Conservation (phyloP, 768 basidiomycete species). For the Tulasnella sp. region DNA sequence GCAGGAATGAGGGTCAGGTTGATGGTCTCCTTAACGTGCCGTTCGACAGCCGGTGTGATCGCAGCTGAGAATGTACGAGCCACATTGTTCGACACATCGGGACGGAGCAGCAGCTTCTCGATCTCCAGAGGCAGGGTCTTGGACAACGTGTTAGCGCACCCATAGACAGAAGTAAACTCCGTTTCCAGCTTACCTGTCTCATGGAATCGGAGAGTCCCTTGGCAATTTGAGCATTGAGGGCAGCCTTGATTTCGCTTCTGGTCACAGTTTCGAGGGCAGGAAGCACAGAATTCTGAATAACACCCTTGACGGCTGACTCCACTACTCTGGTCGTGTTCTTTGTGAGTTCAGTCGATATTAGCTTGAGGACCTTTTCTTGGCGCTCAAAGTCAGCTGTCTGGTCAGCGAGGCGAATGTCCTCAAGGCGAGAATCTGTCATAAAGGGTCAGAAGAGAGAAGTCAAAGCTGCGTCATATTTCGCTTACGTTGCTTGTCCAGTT, state of each 20-base stretch:
- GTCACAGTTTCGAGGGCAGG: slow-evolving; percentile 76
- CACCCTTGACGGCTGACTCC: slow-evolving; percentile 74
- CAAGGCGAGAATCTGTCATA: slow-evolving; percentile 62
- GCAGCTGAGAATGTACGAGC: slow-evolving; percentile 60
- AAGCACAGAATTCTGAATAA: slow-evolving; percentile 73
- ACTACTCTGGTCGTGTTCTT: slow-evolving; percentile 83
- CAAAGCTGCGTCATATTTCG: slow-evolving; percentile 15
- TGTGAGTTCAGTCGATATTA: slow-evolving; percentile 77
- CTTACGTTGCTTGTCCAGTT: slow-evolving; percentile 85
- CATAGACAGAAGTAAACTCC: not conserved
- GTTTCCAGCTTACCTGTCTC: slow-evolving; percentile 44
- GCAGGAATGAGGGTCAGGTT: slow-evolving; percentile 62
- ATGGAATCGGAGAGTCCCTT: slow-evolving; percentile 60
- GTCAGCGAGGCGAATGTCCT: slow-evolving; percentile 66
- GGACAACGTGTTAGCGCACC: not conserved
- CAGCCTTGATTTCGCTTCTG: slow-evolving; percentile 65
- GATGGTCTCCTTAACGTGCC: slow-evolving; percentile 71
- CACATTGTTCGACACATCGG: slow-evolving; percentile 67
- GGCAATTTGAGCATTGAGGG: slow-evolving; percentile 67
- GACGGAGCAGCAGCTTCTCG: slow-evolving; percentile 62
- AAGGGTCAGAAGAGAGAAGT: slow-evolving; percentile 3
- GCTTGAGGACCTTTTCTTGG: slow-evolving; percentile 80
- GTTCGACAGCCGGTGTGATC: slow-evolving; percentile 64
- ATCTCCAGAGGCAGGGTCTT: slow-evolving; percentile 70
- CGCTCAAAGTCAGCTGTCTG: slow-evolving; percentile 71